Base-by-base conservation (phyloP, 495 filamentous ascomycete species). In the Cercophora scortea region DNA sequence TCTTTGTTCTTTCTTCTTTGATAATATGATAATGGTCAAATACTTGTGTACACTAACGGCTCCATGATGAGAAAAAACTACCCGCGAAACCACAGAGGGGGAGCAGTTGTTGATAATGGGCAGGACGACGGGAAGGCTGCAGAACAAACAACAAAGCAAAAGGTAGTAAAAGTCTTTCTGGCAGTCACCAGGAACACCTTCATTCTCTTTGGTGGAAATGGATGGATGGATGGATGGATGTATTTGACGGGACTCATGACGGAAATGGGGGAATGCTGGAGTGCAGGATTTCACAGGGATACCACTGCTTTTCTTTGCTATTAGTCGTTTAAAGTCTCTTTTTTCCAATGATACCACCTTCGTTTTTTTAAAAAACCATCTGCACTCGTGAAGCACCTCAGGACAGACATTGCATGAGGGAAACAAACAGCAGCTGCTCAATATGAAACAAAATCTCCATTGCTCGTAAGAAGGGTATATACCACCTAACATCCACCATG, bases 341-440 rank as follows among this genome's bases (percentile, higher is more conserved):
- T 43, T 34, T 11, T 41, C 13, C 18, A 50, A 54, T 57, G 53
- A 62, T 59, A 62, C 57, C 61, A 63, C 61, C 43, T 52, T 63
- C 61, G 55, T 48, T 60, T 25, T 25, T n/a, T n/a, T n/a, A n/a
- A n/a, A 25, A 25, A 25, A 2, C 25, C 25, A 25, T 25, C 25
- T 25, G 25, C 25, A 25, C 25, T 25, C 25, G 25, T 25, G 25
- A 25, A 2, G 25, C 25, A 25, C 5, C 2, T 25, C 25, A 25
- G 2, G 5, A 5, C 25, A 25, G 25, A 25, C 25, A 5, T 25
- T 25, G 5, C 25, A 25, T 25, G 25, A 5, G 5, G 25, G 25
- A 25, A 25, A 25, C 25, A 5, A 2, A 25, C 2, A 25, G 36
- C 8, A 38, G 36, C 3, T 38, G 13, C 36, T 11, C 8, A 38